Base-by-base conservation (phyloP, 306 rosid genomes). In the Cucumis cinereus region DNA sequence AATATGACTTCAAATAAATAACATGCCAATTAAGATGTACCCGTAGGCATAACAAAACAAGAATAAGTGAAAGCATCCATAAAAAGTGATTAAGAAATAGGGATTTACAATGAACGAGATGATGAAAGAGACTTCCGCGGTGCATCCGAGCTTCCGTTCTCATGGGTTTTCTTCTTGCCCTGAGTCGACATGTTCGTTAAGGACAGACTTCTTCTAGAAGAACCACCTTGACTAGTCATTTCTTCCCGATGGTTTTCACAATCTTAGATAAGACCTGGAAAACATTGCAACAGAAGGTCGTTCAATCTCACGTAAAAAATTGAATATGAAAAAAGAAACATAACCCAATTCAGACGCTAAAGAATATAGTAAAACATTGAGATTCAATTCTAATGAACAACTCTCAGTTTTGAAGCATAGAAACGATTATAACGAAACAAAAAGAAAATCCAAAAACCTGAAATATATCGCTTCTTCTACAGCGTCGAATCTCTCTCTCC, bases 181-280 rank as follows among this genome's bases (percentile, higher is more conserved):
- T 40, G 86, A 24, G 56, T 11, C 50, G 88, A 75, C 57, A 87
- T 16, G 80, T 52, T 82, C 14, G 84, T 22, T 59, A 83, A 33
- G 4, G 94, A 85, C 52, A 59, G 33, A 60, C 86, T 86, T 90
- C 86, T 88, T 75, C 91, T 83, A 23, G 88, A 83, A 78, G 91
- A 78, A 80, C 87, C 85, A 28, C 85, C 89, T 15, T 79, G 90
- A 77, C 80, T 84, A 1, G 93, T 30, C 98, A 90, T 95, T 80
- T 75, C 78, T 30, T 52, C 14, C 75, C 26, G 60, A 72, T 72
- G 40, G 22, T 47, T 49, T 70, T 11, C 40, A 47, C 75, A 47
- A 70, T 24, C 41, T 9, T 57, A 15, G 55, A 69, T 23, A 28
- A 50, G 45, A 50, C 76, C 76, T 72, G 50, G 47, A 72, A 5